Base-by-base conservation (phyloP, 1,139 yeast species). In the Blastobotrys malaysiensis region DNA sequence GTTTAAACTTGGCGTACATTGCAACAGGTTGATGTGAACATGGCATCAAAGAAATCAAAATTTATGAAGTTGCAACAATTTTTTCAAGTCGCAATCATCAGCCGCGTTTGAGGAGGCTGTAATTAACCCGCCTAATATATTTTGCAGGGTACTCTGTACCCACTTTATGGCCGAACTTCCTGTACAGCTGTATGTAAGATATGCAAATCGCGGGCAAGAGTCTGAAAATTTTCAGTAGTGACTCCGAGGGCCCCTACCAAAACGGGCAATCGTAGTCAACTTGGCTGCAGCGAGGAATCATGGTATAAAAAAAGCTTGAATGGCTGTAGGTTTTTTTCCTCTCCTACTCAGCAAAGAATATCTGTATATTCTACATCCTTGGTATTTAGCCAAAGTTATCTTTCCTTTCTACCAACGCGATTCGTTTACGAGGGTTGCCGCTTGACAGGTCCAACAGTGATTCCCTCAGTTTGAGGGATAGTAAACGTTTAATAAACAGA, bases 341-440 rank as follows among this genome's bases (percentile, higher is more conserved):
- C 13, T 26, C 39, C 39, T 31, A 14, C 39, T n/a, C 39, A 31
- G 39, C 39, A 31, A 31, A 18, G 18, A 36, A 36, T 14, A 18
- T 49, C 9, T 31, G n/a, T 36, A 13, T 43, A 39, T 43, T 43
- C 39, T 31, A 31, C n/a, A n/a, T 31, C 39, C 39, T 20, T 43
- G 46, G 22, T 45, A n/a, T 19, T 45, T 11, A 19, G 18, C 18
- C 27, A n/a, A 45, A 21, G 27, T 19, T 21, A 21, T 45, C 14
- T 45, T 18, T 45, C 11, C 31, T 45, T 21, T 31, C 31, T 18
- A n/a, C 49, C 24, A 18, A 24, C 22, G 19, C 53, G 49, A 48
- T 45, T 36, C 39, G 45, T 46, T 50, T 52, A 61, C 63, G 63
- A 60, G 63, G 57, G 63, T 60, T 59, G 62, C 63, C 63, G 63